Conservation (phyloP, 2,329 filamentous ascomycete species). For the Xylaria sp. region DNA sequence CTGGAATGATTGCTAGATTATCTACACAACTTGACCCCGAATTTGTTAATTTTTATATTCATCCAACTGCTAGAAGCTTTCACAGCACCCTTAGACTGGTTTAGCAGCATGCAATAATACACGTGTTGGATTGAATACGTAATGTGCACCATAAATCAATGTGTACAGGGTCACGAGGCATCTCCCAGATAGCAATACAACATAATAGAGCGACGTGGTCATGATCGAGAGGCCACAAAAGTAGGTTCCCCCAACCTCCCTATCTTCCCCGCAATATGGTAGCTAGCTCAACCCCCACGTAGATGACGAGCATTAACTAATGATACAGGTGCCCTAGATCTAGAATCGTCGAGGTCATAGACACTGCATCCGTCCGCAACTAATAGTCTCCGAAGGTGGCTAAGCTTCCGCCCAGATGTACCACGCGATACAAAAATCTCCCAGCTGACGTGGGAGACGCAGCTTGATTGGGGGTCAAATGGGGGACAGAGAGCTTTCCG, state of each 20-base stretch:
- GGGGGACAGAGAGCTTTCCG: slow-evolving; percentile 2
- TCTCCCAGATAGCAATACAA: not conserved
- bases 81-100: not conserved
- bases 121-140: not conserved
- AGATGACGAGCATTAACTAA: not conserved
- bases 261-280: slow-evolving; percentile 14
- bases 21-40: not conserved
- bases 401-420: not conserved
- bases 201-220: not conserved
- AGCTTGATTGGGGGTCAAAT: slow-evolving; percentile 11
- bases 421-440: slow-evolving; percentile 3
- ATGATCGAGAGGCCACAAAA: slow-evolving; percentile 5
- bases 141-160: not conserved
- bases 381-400: too few species aligned
- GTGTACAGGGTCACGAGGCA: not conserved
- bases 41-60: not conserved
- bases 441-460: not conserved
- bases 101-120: not conserved
- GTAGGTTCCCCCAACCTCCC: slow-evolving; percentile 8
- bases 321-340: not conserved
- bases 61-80: not conserved
- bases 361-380: not conserved
- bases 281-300: too few species aligned
- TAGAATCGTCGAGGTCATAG: not conserved
- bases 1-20: not conserved